Evolutionary conservation across 2,329 filamentous ascomycete genomes (phyloP).

Genomic region (Penicillium hesseltinei): DNA sequence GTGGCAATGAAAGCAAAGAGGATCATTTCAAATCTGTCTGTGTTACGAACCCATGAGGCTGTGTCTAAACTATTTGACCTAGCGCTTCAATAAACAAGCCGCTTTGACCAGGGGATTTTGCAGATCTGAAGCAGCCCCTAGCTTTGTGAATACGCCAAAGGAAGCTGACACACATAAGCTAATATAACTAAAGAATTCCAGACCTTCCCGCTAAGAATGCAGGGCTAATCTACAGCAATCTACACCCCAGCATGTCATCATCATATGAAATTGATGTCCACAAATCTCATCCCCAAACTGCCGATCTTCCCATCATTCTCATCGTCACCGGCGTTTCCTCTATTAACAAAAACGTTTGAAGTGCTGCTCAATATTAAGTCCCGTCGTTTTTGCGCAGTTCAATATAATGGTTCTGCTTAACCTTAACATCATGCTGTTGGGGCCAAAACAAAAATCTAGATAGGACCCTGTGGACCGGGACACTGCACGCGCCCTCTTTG

Average conservation of each 20-base stretch:
- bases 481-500: background rate
- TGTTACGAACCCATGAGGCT: conserved; percentile 4
- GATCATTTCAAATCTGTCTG: conserved; percentile 1
- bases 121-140: conserved; percentile 13
- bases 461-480: background rate
- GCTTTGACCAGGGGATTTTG: conserved; percentile 12
- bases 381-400: background rate
- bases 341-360: background rate
- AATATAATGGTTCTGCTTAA: background rate
- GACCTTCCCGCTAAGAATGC: background rate
- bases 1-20: background rate
- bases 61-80: conserved; percentile 5
- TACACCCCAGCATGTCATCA: background rate
- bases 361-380: background rate
- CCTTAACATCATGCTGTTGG: background rate
- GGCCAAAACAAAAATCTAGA: background rate
- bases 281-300: background rate
- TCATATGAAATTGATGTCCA: background rate
- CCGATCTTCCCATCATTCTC: background rate
- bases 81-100: conserved; percentile 17
- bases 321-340: background rate
- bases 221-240: background rate
- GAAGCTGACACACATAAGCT: background rate
- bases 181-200: background rate
- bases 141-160: background rate